A percentile compares a stretch with the other conserved stretches of the same genome.
Conservation (phyloP, 331 rosid species). For the Malus hybrid region DNA sequence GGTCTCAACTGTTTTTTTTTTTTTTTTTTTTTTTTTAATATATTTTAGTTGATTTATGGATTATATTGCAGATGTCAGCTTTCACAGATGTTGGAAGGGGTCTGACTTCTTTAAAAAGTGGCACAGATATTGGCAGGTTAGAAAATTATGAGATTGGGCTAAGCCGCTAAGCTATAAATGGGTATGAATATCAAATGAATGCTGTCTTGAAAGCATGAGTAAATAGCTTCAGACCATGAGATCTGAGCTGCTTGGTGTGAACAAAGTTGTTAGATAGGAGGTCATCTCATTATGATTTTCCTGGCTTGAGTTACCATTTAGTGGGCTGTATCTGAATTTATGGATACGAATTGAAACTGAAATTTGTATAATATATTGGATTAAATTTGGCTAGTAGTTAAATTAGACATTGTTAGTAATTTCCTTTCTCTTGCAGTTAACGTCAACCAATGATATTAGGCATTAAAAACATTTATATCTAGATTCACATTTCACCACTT, state of each 20-base stretch:
- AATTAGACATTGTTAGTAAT: not conserved
- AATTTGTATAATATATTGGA: not conserved
- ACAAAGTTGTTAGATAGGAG: not conserved
- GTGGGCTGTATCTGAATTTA: not conserved
- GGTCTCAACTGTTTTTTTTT: not conserved
- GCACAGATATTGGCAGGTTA: constrained; percentile 79
- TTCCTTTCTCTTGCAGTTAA: not conserved
- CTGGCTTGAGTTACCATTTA: not conserved
- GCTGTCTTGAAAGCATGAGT: not conserved
- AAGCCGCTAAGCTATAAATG: not conserved
- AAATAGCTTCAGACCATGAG: not conserved
- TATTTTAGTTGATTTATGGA: not conserved
- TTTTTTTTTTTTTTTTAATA: not conserved
- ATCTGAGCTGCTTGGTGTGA: not conserved
- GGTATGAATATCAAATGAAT: not conserved
- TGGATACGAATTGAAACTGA: not conserved
- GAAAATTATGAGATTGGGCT: not conserved
- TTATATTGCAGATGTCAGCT: constrained; percentile 46
- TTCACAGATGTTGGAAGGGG: constrained; percentile 53
- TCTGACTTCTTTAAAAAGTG: constrained; percentile 52
- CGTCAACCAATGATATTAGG: not conserved
- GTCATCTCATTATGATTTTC: not conserved
- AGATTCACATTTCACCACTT: not conserved
- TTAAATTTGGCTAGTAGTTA: not conserved
- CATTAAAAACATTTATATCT: not conserved